Evolutionary conservation across 805 yeast species (phyloP), one percentile per base, ranked within the genome.

Genomic region (Spathaspora hagerdaliae): DNA sequence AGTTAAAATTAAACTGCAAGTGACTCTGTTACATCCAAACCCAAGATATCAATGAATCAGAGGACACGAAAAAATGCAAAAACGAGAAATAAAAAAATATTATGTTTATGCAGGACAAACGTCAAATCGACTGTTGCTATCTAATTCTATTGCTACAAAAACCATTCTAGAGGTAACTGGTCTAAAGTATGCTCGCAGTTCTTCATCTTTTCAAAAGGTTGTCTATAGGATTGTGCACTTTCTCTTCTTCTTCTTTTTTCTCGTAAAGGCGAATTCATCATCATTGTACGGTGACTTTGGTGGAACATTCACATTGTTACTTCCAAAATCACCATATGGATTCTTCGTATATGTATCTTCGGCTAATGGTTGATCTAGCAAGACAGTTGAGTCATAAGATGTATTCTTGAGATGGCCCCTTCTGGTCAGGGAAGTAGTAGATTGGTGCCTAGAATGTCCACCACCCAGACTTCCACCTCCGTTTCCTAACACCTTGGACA

Each of bases 231-330:
- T 64, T 9, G 54, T 51, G 55, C 77, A 71, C 47, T 53, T 60
- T 42, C 58, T 61, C 47, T 55, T 56, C 54, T 61, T 66, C 50
- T 56, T 58, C 49, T 57, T 56, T 40, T 59, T 52, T 41, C 57
- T 57, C 5, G 72, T 64, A 46, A 69, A 71, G 35, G 69, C 73
- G 57, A 68, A 68, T 58, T 71, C 76, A 29, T 70, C 73, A 32
- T 67, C 67, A 45, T 67, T 62, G 52, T 69, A 65, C 50, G 55
- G 59, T 13, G 24, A 27, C 5, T 11, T 32, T 13, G 40, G 52
- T 1, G 14, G 14, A 29, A 37, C 27, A 27, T 14, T 29, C 6
- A 27, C 31, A 29, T 27, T 42, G 12, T 34, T 37, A 36, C 40
- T 42, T 26, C 46, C 46, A 41, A 52, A 59, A 39, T 60, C 55